A percentile compares a stretch with the other conserved stretches of the same genome.
Conservation (phyloP, 1,284 basidiomycete species). For the Amylostereum areolatum region DNA sequence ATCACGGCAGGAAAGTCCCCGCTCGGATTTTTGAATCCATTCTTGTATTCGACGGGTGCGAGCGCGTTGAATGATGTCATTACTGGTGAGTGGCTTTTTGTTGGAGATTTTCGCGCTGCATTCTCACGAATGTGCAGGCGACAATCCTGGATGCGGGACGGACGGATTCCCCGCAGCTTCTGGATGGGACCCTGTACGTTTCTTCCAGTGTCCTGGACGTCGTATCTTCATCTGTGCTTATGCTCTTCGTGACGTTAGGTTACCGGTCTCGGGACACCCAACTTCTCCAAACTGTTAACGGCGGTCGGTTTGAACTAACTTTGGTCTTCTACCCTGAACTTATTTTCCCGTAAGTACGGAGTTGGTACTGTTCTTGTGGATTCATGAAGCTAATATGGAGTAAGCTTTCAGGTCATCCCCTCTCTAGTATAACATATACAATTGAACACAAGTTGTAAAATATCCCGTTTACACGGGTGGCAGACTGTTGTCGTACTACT, state of each 20-base stretch:
- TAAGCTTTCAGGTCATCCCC: too few relatives aligned
- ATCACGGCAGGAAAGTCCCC: slow-evolving; percentile 41
- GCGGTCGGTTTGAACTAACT: not conserved
- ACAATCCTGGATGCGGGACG: slow-evolving; percentile 20
- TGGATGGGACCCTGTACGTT: slow-evolving; percentile 19
- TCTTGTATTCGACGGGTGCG: slow-evolving; percentile 42
- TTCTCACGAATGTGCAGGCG: slow-evolving; percentile 37
- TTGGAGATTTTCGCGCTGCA: slow-evolving; percentile 47
- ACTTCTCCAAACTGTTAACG: not conserved
- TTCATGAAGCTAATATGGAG: too few relatives aligned
- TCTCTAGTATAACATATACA: too few relatives aligned
- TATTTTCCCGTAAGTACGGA: too few relatives aligned
- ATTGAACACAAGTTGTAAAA: too few relatives aligned
- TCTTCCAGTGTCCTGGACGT: not conserved
- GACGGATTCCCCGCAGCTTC: slow-evolving; percentile 16
- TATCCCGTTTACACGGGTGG: too few relatives aligned
- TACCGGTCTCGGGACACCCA: slow-evolving; percentile 47
- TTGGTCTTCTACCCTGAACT: too few relatives aligned
- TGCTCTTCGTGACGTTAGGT: slow-evolving; percentile 26
- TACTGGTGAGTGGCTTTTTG: slow-evolving; percentile 30
- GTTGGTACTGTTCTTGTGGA: too few relatives aligned
- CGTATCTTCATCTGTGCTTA: not conserved
- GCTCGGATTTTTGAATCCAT: slow-evolving; percentile 57
- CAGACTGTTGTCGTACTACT: too few relatives aligned
- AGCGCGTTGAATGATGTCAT: slow-evolving; percentile 55